These are phyloP conservation scores for Cladosporium phlei DNA, from an alignment of 2,329 filamentous ascomycete genomes.

Conservation along the genomic window DNA sequence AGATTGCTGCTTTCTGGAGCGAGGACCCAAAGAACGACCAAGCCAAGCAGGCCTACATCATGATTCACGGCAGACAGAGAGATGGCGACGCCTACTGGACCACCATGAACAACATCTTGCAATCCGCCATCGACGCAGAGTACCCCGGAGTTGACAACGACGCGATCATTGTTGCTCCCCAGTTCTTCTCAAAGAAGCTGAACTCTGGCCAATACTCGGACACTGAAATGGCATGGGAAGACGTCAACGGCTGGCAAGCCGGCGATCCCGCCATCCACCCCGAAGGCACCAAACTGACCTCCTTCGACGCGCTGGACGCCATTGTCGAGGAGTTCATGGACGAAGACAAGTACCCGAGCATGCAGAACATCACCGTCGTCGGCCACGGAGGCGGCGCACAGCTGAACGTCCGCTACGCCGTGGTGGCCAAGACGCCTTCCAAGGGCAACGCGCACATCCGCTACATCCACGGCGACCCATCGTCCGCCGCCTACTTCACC, in stretches of 20 bases:
- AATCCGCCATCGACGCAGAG: constrained; percentile 1
- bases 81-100: constrained; percentile 7
- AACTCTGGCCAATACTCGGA: constrained; percentile 6
- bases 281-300: constrained; percentile 4
- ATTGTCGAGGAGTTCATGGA: constrained; percentile 8
- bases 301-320: constrained; percentile 9
- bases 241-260: constrained; percentile 12
- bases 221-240: constrained; percentile 6
- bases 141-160: constrained; percentile 5
- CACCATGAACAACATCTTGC: constrained; percentile 9
- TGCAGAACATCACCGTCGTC: constrained; percentile 10
- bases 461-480: constrained; percentile 10
- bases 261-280: constrained; percentile 9
- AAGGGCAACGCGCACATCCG: constrained; percentile 6
- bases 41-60: constrained; percentile 10
- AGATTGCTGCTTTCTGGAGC: constrained; percentile 9
- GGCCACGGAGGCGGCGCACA: constrained; percentile 8
- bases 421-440: constrained; percentile 6
- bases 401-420: constrained; percentile 8
- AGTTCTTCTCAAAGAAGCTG: constrained; percentile 12
- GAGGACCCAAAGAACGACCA: constrained; percentile 1
- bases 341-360: constrained; percentile 11
- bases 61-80: constrained; percentile 6
- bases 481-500: constrained; percentile 9
- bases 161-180: constrained; percentile 7